phyloP scores from a whole-genome alignment of 2,329 filamentous ascomycete genomes.

The Ceratocystis diversiconidia region DNA sequence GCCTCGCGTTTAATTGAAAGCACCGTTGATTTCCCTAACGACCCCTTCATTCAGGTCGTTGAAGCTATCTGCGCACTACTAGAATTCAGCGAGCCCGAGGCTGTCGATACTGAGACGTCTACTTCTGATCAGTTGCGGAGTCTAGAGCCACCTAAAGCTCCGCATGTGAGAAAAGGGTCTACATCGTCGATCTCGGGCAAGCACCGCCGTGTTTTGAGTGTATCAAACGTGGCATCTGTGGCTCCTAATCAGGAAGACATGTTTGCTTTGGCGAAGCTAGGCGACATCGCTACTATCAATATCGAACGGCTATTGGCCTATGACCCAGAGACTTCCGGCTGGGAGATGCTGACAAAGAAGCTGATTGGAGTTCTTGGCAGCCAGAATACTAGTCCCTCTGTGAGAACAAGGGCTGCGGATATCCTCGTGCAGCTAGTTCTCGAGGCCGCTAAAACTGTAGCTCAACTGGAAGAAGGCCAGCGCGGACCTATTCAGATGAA shows the following conservation, averaged over 20 bases:
- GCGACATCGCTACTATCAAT: constrained; percentile 60
- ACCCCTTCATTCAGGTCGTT: constrained; percentile 65
- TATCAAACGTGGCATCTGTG: constrained; percentile 31
- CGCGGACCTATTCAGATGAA: constrained; percentile 55
- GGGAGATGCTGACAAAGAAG: constrained; percentile 50
- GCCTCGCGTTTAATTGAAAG: constrained; percentile 79
- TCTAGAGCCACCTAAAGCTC: constrained; percentile 12
- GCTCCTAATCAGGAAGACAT: constrained; percentile 47
- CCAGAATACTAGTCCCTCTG: constrained; percentile 33
- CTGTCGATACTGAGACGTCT: constrained; percentile 4
- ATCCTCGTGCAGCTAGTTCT: constrained; percentile 45
- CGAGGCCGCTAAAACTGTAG: constrained; percentile 43
- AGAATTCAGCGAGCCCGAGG: constrained; percentile 24
- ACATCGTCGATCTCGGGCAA: constrained; percentile 28
- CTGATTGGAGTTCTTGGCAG: constrained; percentile 39
- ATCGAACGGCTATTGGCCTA: constrained; percentile 58
- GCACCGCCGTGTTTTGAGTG: constrained; percentile 34
- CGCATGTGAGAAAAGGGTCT: constrained; percentile 23
- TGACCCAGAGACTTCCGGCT: constrained; percentile 55
- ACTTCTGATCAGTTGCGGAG: constrained; percentile 13
- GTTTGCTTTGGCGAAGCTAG: constrained; percentile 58
- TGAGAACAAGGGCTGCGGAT: constrained; percentile 47
- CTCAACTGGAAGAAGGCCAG: constrained; percentile 35
- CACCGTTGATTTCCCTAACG: constrained; percentile 77
- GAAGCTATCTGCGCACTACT: constrained; percentile 61